A percentile compares a stretch with the other conserved stretches of the same genome.
phyloP scores from a whole-genome alignment of 1,139 yeast species.

The Protomyces pachydermus region DNA sequence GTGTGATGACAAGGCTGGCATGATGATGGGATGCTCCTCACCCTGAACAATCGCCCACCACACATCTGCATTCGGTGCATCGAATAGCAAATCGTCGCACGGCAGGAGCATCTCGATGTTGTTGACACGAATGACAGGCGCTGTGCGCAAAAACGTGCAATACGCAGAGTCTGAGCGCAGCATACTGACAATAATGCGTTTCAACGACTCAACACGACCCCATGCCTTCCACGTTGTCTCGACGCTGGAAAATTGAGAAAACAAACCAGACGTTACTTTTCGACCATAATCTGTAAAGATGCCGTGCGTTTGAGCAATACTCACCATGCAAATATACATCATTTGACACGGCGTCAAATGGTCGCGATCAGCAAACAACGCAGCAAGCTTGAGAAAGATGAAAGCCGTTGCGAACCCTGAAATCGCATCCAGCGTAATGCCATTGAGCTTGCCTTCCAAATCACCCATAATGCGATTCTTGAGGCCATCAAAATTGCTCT shows the following conservation, averaged over 20 bases:
- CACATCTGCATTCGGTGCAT: conserved; percentile 15
- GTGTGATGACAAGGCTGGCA: conserved; percentile 10
- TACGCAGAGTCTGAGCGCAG: conserved; percentile 25
- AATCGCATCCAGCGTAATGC: conserved; percentile 19
- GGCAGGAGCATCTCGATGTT: conserved; percentile 22
- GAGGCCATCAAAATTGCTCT: conserved; percentile 13
- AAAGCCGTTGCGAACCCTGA: conserved; percentile 20
- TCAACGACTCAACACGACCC: conserved; percentile 23
- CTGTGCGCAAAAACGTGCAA: conserved; percentile 5
- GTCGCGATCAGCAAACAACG: conserved; percentile 17
- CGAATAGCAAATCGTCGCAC: conserved; percentile 19
- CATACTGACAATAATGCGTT: conserved; percentile 16
- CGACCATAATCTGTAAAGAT: conserved; percentile 20
- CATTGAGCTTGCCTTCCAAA: conserved; percentile 11
- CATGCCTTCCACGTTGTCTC: conserved; percentile 17
- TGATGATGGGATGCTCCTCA: conserved; percentile 6
- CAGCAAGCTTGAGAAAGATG: conserved; percentile 22
- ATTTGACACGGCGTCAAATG: conserved; percentile 23
- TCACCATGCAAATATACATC: conserved; percentile 20
- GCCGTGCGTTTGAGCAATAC: conserved; percentile 25
- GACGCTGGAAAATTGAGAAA: neutral
- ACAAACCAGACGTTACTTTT: neutral
- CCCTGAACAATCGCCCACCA: conserved; percentile 10
- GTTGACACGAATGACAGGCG: conserved; percentile 10
- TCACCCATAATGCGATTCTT: conserved; percentile 16